Evolutionary conservation across 2,329 filamentous ascomycete genomes (phyloP).

Genomic region (Fusarium pseudocircinatum): DNA sequence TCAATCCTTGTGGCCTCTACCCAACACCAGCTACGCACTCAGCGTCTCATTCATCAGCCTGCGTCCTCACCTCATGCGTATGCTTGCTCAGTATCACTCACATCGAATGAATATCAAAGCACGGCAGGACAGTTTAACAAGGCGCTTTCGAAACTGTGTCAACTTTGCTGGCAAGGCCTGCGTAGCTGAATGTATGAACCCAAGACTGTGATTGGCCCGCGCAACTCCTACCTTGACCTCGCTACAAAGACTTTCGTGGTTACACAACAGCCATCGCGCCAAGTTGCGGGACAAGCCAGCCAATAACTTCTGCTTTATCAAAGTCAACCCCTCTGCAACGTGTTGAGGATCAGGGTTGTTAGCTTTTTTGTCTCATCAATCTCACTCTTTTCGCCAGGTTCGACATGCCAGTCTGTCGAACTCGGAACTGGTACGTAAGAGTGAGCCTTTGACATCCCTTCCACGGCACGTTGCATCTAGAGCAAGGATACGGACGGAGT

Average conservation of each 20-base stretch:
- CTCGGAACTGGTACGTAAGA: too few species aligned
- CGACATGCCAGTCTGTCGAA: background rate
- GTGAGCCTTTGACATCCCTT: background rate
- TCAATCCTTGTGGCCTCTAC: background rate
- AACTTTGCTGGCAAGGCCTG: slow-evolving; percentile 23
- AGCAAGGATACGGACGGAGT: background rate
- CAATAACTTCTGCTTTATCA: slow-evolving; percentile 13
- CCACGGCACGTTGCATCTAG: background rate
- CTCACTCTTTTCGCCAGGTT: slow-evolving; percentile 14
- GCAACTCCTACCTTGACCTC: slow-evolving; percentile 14
- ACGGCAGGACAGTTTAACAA: slow-evolving; percentile 22
- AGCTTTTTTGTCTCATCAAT: slow-evolving; percentile 33
- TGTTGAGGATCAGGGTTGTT: slow-evolving; percentile 21
- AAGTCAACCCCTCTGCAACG: slow-evolving; percentile 20
- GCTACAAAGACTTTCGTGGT: slow-evolving; percentile 19
- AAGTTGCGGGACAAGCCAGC: slow-evolving; percentile 18
- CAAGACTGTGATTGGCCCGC: slow-evolving; percentile 26
- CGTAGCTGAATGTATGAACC: slow-evolving; percentile 20
- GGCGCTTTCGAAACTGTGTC: slow-evolving; percentile 32
- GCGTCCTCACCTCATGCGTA: background rate
- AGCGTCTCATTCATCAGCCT: background rate
- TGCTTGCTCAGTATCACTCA: slow-evolving; percentile 26
- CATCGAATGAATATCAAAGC: slow-evolving; percentile 9
- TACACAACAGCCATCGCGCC: slow-evolving; percentile 33
- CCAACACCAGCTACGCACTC: background rate